Conservation (phyloP, 2,329 filamentous ascomycete genomes). For the Fusarium sp. region DNA sequence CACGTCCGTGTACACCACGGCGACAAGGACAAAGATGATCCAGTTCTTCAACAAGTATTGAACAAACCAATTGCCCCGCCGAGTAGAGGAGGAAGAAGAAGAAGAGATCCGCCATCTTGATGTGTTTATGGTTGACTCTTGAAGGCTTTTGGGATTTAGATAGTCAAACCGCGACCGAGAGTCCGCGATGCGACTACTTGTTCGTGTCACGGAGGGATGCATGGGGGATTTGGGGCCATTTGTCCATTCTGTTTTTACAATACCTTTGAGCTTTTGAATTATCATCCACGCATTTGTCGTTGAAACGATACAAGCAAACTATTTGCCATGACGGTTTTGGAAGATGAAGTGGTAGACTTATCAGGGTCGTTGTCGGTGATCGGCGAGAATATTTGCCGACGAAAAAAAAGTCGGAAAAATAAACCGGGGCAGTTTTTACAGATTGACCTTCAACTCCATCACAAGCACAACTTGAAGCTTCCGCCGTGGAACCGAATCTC, state of each 20-base stretch:
- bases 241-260: not conserved
- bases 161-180: not conserved
- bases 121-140: not conserved
- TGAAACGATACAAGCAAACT: not conserved
- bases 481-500: conserved; percentile 1
- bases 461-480: conserved; percentile 4
- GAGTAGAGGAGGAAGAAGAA: not conserved
- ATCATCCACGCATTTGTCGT: not conserved
- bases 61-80: too few relatives aligned
- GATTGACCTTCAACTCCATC: conserved; percentile 17
- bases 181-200: not conserved
- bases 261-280: not conserved
- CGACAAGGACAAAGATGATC: not conserved
- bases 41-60: not conserved
- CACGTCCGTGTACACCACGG: not conserved
- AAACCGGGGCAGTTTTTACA: conserved; percentile 31
- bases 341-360: not conserved
- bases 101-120: not conserved
- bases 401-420: conserved; percentile 29
- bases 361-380: conserved; percentile 27
- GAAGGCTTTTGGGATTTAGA: not conserved
- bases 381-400: conserved; percentile 40
- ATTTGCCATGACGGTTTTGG: not conserved
- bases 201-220: not conserved
- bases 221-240: not conserved